phyloP scores from a whole-genome alignment of 176 grass and related monocot genomes.

The Carex myosuroides region DNA sequence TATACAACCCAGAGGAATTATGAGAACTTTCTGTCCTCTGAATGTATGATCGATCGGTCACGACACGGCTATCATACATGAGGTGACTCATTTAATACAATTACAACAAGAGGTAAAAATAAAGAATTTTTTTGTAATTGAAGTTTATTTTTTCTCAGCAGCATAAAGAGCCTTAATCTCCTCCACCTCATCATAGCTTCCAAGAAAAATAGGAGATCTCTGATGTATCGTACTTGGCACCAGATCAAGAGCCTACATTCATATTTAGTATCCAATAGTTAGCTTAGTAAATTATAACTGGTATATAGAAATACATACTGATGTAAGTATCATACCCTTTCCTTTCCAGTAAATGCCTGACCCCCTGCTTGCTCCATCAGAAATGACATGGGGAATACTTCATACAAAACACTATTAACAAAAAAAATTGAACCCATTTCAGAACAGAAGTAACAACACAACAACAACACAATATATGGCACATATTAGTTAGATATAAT shows the following conservation, averaged over 20 bases:
- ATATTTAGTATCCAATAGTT: background rate
- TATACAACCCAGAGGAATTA: background rate
- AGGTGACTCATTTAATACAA: background rate
- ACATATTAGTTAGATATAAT: background rate
- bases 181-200: constrained; percentile 84
- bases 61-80: background rate
- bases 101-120: constrained; percentile 4
- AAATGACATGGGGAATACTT: constrained; percentile 98
- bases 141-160: constrained; percentile 33
- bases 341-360: constrained; percentile 85
- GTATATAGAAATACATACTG: background rate
- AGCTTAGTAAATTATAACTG: background rate
- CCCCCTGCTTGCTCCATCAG: constrained; percentile 96
- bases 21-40: background rate
- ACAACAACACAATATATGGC: background rate
- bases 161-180: constrained; percentile 87
- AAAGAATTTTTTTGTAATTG: background rate
- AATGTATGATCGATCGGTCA: background rate
- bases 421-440: background rate
- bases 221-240: constrained; percentile 80
- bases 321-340: constrained; percentile 43
- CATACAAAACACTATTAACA: constrained; percentile 75
- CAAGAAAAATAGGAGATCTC: constrained; percentile 84
- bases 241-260: constrained; percentile 70
- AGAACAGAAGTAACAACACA: background rate